Evolutionary conservation across 768 basidiomycete species (phyloP), one percentile per base, ranked within the genome.

Genomic region (Heimioporus sp.): DNA sequence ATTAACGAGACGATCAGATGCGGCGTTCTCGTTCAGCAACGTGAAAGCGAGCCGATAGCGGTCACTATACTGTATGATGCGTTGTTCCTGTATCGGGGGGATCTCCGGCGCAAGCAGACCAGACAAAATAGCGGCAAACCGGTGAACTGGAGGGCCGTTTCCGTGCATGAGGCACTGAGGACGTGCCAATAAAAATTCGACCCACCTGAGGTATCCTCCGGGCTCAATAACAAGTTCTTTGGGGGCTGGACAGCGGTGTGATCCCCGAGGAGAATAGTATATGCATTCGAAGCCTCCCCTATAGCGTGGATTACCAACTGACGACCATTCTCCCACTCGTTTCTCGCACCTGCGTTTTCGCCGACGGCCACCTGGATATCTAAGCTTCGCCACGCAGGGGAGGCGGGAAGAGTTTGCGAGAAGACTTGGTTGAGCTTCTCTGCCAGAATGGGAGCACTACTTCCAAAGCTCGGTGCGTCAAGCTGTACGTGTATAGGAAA

Each of bases 1-100:
- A 30, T 75, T 54, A 16, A 85, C 76, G 21, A 76, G 73, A 19
- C 73, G 75, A 7, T 87, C 87, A 12, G 78, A 76, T 2, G 87
- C 73, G 4, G 88, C 81, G 65, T 98, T 90, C 71, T 98, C 92
- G 64, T 98, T 96, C 46, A 99, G 72, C 8, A 99, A 74, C 13
- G 89, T 90, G 72, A 98, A 97, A n/a, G 92, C 83, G 13, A 98
- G 79, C 39, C 92, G 86, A 67, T 91, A 90, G 41, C 82, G 82
- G 5, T 83, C 79, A 12, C 94, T 80, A 66, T 91, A 98, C 68
- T 90, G 90, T 36, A 83, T 80, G 17, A 82, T 73, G 34, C 80
- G 71, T 28, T 80, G 73, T 24, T 76, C 74, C 48, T 75, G 71
- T 48, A 80, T 76, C 30, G 80, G 75, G 43, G 79, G 73, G n/a